These are phyloP conservation scores for Tricholoma matsutake DNA, from an alignment of 768 basidiomycete species.

Conservation along the genomic window DNA sequence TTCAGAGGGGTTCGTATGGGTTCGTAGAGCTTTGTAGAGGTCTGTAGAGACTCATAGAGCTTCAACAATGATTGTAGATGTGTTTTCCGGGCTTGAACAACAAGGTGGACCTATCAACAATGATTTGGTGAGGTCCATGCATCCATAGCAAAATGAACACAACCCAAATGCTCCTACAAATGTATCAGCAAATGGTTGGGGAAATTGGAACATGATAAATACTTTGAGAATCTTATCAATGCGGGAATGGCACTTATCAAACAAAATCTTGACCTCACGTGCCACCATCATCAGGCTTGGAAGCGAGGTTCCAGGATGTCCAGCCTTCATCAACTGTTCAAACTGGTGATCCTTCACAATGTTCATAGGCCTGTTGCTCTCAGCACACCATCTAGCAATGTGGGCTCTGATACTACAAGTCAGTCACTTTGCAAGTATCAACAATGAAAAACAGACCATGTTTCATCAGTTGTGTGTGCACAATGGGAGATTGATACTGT, in stretches of 20 bases:
- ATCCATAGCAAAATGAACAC: no score
- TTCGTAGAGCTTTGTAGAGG: no score
- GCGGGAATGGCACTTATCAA: constrained; percentile 9
- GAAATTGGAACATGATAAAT: constrained; percentile 1
- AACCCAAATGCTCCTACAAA: constrained; percentile 24
- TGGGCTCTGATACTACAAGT: no score
- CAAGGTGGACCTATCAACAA: no score
- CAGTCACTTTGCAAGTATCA: background rate
- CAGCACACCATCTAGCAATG: no score
- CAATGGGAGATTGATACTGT: background rate
- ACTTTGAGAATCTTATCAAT: constrained; percentile 27
- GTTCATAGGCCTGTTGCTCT: background rate
- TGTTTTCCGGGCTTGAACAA: no score
- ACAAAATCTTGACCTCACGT: constrained; percentile 27
- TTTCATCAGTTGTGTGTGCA: no score
- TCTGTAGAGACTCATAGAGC: no score
- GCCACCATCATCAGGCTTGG: background rate
- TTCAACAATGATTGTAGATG: no score
- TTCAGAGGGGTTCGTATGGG: no score
- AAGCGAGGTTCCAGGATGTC: background rate
- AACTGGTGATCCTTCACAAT: background rate
- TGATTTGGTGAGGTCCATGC: no score
- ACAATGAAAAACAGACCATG: background rate
- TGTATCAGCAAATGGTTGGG: background rate
- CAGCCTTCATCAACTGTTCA: no score